Base-by-base conservation (phyloP, 768 basidiomycete species). In the Lactarius sp. region DNA sequence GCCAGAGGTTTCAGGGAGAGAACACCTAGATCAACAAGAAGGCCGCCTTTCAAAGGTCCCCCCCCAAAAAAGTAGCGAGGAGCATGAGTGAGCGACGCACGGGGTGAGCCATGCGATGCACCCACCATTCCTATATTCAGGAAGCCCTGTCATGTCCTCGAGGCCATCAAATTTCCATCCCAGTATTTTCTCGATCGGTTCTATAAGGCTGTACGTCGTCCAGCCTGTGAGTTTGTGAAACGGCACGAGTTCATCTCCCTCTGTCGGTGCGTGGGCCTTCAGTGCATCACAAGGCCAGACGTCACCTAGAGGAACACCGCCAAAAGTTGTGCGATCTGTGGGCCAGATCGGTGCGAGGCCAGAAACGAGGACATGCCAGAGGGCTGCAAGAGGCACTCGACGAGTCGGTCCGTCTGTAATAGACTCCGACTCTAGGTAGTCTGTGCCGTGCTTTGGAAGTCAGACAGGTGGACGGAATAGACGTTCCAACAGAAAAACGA, bases 221-320 rank as follows among this genome's bases (percentile, higher is more conserved):
- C 96, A 99, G 65, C 90, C 88, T 0, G 92, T 93, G 53, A 99
- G 80, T 73, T 99, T 98, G 77, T 98, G 96, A 80, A 98, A 98
- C 0, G 94, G 90, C 7, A 98, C 92, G 36, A 92, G 78, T 57
- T 85, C 80, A 57, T 87, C 87, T 52, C 85, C 87, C 68, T 85
- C 84, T 27, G 59, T 62, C 12, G 64, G 51, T n/a, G 68, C 62
- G 8, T 70, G 56, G 41, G 51, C 61, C 52, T 70, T 70, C 65
- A 87, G 77, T 0, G 82, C 81, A 5, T 82, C 76, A 67, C 92
- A 95, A 0, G 88, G 88, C 96, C 96, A 98, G 52, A 94, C 94
- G 71, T 98, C 96, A 22, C 96, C 96, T 6, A 98, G 83, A 0
- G 88, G 72, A 31, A 89, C 73, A 4, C 84, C 87, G 9, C 78